Evolutionary conservation across 108 stramenopile genomes (phyloP).

Genomic region (Nitzschia sp.): DNA sequence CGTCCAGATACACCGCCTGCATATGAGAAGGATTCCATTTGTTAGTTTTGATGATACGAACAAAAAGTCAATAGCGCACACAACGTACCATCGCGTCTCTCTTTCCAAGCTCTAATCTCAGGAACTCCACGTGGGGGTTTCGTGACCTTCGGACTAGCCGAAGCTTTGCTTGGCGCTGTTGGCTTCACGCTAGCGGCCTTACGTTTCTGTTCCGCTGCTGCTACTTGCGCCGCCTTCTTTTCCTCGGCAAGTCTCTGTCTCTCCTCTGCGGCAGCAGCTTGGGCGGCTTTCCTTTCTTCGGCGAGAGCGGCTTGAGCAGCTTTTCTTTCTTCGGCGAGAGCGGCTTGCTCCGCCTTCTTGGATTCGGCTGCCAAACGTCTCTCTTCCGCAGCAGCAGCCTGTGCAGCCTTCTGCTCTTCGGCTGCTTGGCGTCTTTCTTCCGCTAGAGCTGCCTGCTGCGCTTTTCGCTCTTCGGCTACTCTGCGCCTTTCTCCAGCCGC

Average conservation of each 20-base stretch:
- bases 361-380: not conserved
- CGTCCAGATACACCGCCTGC: constrained; percentile 26
- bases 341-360: constrained; percentile 18
- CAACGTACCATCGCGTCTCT: constrained; percentile 58
- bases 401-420: constrained; percentile 20
- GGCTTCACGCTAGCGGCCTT: constrained; percentile 3
- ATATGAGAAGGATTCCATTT: not conserved
- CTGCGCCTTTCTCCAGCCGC: constrained; percentile 12
- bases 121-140: constrained; percentile 65
- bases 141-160: constrained; percentile 11
- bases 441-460: not conserved
- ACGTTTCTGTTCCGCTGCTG: constrained; percentile 21
- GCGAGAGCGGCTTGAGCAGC: constrained; percentile 1
- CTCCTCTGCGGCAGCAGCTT: constrained; percentile 23
- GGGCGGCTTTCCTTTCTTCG: constrained; percentile 20
- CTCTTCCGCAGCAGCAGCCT: constrained; percentile 23
- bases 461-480: constrained; percentile 15
- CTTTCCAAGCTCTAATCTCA: constrained; percentile 63
- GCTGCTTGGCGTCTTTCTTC: constrained; percentile 14
- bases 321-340: constrained; percentile 25
- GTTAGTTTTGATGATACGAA: not conserved
- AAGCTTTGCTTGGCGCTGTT: not conserved
- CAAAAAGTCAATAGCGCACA: no score
- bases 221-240: constrained; percentile 23
- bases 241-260: constrained; percentile 5